Evolutionary conservation across 2,329 filamentous ascomycete species (phyloP).

Genomic region (Clonostachys rhizophaga): DNA sequence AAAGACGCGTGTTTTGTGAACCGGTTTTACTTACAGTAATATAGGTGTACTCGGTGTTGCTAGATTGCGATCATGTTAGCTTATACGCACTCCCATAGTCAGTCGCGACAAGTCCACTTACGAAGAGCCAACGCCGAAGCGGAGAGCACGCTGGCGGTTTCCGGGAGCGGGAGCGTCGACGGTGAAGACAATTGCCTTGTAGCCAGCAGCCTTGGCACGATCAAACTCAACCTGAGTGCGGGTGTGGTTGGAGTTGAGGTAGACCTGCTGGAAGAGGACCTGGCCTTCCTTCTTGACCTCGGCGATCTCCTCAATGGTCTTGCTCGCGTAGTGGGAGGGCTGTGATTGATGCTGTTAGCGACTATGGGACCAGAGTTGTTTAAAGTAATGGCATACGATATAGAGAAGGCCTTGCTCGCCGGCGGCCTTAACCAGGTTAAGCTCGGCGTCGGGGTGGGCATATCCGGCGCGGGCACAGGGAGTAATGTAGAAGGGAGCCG

Average conservation of each 20-base stretch:
- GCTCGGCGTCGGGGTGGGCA: slow-evolving; percentile 39
- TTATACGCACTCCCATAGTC: not conserved
- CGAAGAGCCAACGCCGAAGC: slow-evolving; percentile 29
- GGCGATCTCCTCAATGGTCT: slow-evolving; percentile 28
- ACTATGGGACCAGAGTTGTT: not conserved
- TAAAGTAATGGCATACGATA: slow-evolving; percentile 21
- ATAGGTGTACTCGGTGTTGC: slow-evolving; percentile 10
- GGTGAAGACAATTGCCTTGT: slow-evolving; percentile 29
- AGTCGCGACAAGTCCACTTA: not conserved
- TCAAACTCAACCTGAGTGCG: slow-evolving; percentile 20
- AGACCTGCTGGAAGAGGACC: slow-evolving; percentile 30
- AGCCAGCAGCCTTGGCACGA: slow-evolving; percentile 21
- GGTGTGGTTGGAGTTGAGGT: slow-evolving; percentile 23
- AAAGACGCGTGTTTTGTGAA: not conserved
- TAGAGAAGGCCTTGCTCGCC: slow-evolving; percentile 43
- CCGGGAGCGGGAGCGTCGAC: slow-evolving; percentile 31
- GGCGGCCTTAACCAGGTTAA: slow-evolving; percentile 44
- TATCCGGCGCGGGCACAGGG: slow-evolving; percentile 40
- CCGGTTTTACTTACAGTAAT: not conserved
- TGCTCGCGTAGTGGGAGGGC: slow-evolving; percentile 24
- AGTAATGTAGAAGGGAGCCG: slow-evolving; percentile 49
- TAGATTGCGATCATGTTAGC: slow-evolving; percentile 29
- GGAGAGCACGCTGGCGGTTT: slow-evolving; percentile 32
- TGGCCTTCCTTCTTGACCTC: slow-evolving; percentile 26
- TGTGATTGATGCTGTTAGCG: slow-evolving; percentile 2